Base-by-base conservation (phyloP, 129 eudicot genomes). In the Pseudognaphalium luteoalbum region DNA sequence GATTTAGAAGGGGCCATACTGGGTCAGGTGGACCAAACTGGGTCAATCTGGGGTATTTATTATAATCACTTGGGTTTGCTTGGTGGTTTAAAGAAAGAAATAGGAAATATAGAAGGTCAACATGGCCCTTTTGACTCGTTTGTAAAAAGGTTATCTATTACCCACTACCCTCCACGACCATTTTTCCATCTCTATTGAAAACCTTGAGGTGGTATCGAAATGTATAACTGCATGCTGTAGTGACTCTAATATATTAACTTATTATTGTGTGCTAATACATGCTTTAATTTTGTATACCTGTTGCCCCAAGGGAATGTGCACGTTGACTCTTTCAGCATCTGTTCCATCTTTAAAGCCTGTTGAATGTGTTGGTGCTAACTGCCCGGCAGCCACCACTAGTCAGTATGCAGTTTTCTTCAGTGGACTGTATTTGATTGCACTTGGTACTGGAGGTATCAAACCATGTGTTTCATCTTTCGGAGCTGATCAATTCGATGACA, bases 401-500 rank as follows among this genome's bases (percentile, higher is more conserved):
- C 96, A 93, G 81, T 86, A 86, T 68, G 86, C 79, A n/a, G 54
- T 91, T 72, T 90, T 93, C 70, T 88, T 83, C 79, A 34, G 78
- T 4, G 96, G 97, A 20, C 88, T 93, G 11, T 93, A 93, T 78
- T 85, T 93, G 66, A 83, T 90, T 20, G 97, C 98, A 16, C 91
- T 92, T n/a, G 98, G 96, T 56, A 88, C 94, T 0, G 98, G 98
- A 15, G 98, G 96, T 75, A 93, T 93, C 71, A 90, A 93, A 59
- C 98, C 98, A 4, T 90, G 97, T 78, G 96, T 93, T 76, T 88
- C 97, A 11, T 86, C 98, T 33, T 93, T 93, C 51, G 98, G 98
- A 57, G 98, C 98, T 20, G 98, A 93, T 81, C 98, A 93, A 71
- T 93, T 93, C 76, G 98, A 93, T 77, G 98, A 93, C 71, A 87